Conservation (phyloP, 2,329 filamentous ascomycete genomes). For the Talaromyces sp. region DNA sequence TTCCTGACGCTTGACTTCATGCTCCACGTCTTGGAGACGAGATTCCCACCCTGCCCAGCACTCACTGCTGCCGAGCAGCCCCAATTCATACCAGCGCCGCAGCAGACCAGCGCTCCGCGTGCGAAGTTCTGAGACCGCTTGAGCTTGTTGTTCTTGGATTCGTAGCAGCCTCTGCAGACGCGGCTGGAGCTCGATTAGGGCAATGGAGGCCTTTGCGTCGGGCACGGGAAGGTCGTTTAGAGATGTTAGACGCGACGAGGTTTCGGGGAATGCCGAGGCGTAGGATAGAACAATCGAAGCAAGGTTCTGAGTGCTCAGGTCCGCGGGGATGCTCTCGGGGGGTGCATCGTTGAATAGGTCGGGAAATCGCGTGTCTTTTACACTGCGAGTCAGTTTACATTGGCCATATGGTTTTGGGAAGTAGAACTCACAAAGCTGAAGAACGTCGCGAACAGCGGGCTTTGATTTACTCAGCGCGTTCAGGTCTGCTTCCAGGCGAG, state of each 20-base stretch:
- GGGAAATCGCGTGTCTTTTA: slow-evolving; percentile 36
- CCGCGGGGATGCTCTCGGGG: slow-evolving; percentile 29
- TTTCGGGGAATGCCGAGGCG: slow-evolving; percentile 43
- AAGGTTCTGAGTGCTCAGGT: slow-evolving; percentile 32
- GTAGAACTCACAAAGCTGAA: slow-evolving; percentile 35
- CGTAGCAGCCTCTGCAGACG: slow-evolving; percentile 32
- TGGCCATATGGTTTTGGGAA: slow-evolving; percentile 1
- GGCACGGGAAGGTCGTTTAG: slow-evolving; percentile 45
- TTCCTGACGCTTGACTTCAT: slow-evolving; percentile 61
- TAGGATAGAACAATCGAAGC: slow-evolving; percentile 42
- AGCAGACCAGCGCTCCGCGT: slow-evolving; percentile 47
- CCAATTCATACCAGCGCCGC: slow-evolving; percentile 69
- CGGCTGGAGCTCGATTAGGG: slow-evolving; percentile 40
- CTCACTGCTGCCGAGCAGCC: slow-evolving; percentile 63
- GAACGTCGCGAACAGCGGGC: slow-evolving; percentile 37
- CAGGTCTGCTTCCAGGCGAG: slow-evolving; percentile 34
- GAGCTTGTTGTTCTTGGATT: slow-evolving; percentile 36
- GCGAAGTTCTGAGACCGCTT: slow-evolving; percentile 37
- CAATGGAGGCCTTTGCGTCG: slow-evolving; percentile 35
- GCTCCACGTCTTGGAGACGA: slow-evolving; percentile 62
- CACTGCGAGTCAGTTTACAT: not conserved
- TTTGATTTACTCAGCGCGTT: slow-evolving; percentile 32
- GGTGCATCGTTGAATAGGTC: slow-evolving; percentile 37
- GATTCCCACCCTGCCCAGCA: slow-evolving; percentile 69
- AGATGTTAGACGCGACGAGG: slow-evolving; percentile 44